Conservation (phyloP, 2,329 filamentous ascomycete species). For the Colletotrichum liaoningense region DNA sequence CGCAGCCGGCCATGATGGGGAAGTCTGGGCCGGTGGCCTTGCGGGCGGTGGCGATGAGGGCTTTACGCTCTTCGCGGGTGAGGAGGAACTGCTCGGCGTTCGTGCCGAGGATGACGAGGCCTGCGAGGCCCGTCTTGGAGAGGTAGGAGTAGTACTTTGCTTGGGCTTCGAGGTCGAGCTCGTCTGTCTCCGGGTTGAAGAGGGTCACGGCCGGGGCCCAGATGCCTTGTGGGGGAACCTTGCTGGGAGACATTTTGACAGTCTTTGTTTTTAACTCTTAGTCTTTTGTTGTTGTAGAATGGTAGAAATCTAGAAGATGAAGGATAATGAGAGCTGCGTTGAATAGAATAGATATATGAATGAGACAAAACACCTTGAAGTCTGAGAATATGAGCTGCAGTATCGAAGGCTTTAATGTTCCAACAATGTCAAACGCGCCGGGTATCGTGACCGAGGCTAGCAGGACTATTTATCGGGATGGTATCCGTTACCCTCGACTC, state of each 20-base stretch:
- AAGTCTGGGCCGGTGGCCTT: constrained; percentile 62
- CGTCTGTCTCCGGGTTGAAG: constrained; percentile 62
- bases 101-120: constrained; percentile 65
- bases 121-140: constrained; percentile 59
- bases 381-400: neutral
- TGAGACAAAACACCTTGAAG: neutral
- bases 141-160: constrained; percentile 64
- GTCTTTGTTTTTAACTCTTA: neutral
- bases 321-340: neutral
- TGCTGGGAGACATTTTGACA: constrained; percentile 15
- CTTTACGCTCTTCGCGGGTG: constrained; percentile 68
- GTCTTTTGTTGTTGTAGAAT: neutral
- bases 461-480: neutral
- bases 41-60: constrained; percentile 67
- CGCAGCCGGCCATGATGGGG: constrained; percentile 72
- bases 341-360: too few species aligned
- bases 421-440: neutral
- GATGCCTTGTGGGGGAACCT: constrained; percentile 48
- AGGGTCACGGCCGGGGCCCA: constrained; percentile 67
- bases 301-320: neutral
- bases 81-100: constrained; percentile 68
- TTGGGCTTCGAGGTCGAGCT: constrained; percentile 59
- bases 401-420: constrained; percentile 13
- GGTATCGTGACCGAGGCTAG: constrained; percentile 20
- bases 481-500: constrained; percentile 18